These are phyloP conservation scores for Elaeagnus macrophylla DNA, from an alignment of 306 rosid species.

Conservation along the genomic window DNA sequence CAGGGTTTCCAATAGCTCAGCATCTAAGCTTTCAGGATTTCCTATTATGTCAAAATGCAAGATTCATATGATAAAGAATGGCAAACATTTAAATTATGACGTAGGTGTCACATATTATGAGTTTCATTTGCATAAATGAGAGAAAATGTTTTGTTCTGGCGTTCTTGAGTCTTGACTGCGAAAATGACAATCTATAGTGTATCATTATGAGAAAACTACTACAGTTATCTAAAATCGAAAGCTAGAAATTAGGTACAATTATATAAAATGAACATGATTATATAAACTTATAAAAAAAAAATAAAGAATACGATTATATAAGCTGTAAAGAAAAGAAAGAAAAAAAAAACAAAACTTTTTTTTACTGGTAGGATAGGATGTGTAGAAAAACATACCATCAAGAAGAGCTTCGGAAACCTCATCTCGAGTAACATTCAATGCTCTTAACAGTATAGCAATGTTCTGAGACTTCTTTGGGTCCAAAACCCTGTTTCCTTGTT, in stretches of 20 bases:
- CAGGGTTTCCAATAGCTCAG: conserved; percentile 91
- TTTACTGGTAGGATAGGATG: conserved; percentile 2
- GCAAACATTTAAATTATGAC: conserved; percentile 2
- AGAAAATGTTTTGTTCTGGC: neutral
- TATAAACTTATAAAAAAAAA: too few relatives aligned
- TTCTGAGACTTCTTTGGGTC: conserved; percentile 99
- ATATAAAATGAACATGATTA: too few relatives aligned
- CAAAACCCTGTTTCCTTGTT: conserved; percentile 66
- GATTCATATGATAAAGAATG: conserved; percentile 16
- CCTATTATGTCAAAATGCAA: conserved; percentile 41
- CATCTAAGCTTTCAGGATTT: conserved; percentile 81
- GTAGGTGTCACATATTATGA: neutral
- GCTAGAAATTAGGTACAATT: neutral
- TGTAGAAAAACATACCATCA: conserved; percentile 49
- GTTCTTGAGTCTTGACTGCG: neutral
- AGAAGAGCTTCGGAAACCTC: conserved; percentile 91
- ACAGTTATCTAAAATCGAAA: neutral
- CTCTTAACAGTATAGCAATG: conserved; percentile 86
- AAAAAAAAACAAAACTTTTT: too few relatives aligned
- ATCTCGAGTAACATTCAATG: conserved; percentile 83
- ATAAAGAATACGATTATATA: too few relatives aligned
- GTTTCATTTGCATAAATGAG: neutral
- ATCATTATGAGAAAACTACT: neutral
- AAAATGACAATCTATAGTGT: neutral
- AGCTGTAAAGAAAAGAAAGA: too few relatives aligned